Evolutionary conservation across 202 grass and related monocot genomes (phyloP).

Genomic region (Eragrostis tef): DNA sequence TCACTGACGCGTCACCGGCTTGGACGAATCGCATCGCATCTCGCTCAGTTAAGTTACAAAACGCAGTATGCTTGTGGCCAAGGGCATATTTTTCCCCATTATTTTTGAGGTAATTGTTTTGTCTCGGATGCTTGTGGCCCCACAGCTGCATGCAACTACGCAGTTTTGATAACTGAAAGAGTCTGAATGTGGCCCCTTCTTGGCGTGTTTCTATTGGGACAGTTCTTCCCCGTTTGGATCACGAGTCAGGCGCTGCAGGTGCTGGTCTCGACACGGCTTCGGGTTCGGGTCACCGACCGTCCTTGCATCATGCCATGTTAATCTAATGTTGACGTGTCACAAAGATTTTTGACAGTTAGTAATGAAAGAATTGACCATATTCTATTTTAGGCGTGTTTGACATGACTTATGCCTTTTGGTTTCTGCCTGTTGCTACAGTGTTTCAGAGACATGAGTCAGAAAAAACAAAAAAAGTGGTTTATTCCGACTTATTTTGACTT

Average conservation of each 20-base stretch:
- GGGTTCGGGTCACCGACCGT: neutral
- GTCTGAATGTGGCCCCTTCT: neutral
- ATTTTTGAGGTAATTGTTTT: neutral
- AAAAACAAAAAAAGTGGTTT: no score
- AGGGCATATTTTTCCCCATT: neutral
- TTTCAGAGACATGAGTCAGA: no score
- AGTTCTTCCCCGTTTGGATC: constrained; percentile 30
- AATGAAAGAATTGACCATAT: no score
- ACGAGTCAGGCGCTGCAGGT: neutral
- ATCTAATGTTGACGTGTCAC: no score
- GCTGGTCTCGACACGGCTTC: neutral
- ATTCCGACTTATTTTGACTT: no score
- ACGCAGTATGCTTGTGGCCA: neutral
- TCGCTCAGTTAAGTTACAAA: no score
- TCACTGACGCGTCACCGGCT: no score
- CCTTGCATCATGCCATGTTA: no score
- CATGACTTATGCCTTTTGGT: no score
- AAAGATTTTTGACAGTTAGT: no score
- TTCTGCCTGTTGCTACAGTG: no score
- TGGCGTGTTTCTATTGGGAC: constrained; percentile 32
- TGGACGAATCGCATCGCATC: neutral
- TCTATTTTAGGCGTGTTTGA: no score
- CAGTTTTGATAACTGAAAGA: constrained; percentile 27
- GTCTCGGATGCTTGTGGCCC: neutral
- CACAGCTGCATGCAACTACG: neutral